These are phyloP conservation scores for Echeveria elegans DNA, from an alignment of 164 flowering plant species.

Conservation along the genomic window DNA sequence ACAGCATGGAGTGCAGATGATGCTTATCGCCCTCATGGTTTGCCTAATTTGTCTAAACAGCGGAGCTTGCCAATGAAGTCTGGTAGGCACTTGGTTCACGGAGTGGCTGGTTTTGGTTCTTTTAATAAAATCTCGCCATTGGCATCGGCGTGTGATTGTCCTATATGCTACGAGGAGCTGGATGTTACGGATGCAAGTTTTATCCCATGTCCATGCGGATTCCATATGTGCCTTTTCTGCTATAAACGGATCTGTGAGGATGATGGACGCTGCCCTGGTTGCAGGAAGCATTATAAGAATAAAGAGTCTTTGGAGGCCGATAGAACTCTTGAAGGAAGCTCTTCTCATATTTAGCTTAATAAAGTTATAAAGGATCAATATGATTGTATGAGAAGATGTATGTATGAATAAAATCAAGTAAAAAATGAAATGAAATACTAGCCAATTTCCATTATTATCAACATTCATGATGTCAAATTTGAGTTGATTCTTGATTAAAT, in stretches of 20 bases:
- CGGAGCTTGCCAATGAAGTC: constrained; percentile 40
- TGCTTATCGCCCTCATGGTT: constrained; percentile 58
- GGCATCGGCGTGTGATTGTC: constrained; percentile 54
- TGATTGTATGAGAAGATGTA: too few relatives aligned
- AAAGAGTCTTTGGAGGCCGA: constrained; percentile 26
- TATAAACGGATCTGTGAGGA: constrained; percentile 83
- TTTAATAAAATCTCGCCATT: constrained; percentile 17
- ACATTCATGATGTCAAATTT: too few relatives aligned
- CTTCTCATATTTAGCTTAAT: background rate
- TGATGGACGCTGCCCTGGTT: constrained; percentile 89
- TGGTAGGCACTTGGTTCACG: constrained; percentile 27
- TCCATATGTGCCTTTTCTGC: constrained; percentile 83
- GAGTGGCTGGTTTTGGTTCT: constrained; percentile 33
- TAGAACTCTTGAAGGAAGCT: constrained; percentile 28
- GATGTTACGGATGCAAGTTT: constrained; percentile 76
- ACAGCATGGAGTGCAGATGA: constrained; percentile 89
- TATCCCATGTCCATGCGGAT: constrained; percentile 82
- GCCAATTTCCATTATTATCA: too few relatives aligned
- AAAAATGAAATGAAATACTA: too few relatives aligned
- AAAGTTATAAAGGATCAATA: background rate
- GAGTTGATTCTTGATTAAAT: too few relatives aligned
- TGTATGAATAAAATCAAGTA: too few relatives aligned
- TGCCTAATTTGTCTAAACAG: constrained; percentile 75
- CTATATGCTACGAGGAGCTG: constrained; percentile 79
- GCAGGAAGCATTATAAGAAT: constrained; percentile 58